Percentiles rank a stretch among this genome's conserved stretches.
These are phyloP conservation scores for Heterobasidion occidentale DNA, from an alignment of 1,284 basidiomycete species.

Conservation along the genomic window DNA sequence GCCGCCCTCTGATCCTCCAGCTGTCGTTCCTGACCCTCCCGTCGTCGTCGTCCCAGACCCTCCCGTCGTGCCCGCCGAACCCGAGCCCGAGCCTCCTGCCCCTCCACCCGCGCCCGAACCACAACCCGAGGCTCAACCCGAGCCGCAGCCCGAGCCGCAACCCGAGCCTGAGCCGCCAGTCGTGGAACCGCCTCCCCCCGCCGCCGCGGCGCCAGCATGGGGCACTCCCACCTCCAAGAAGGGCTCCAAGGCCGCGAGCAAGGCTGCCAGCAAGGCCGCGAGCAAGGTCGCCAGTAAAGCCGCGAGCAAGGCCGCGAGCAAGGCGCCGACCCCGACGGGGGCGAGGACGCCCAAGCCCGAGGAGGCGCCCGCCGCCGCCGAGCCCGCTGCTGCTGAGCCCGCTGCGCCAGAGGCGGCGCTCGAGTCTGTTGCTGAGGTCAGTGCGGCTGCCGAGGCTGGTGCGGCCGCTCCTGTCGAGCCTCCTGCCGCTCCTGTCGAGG, in stretches of 20 bases:
- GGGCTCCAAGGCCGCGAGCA: background rate
- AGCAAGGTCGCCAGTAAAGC: constrained; percentile 10
- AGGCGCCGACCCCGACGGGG: constrained; percentile 13
- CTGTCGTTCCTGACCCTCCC: background rate
- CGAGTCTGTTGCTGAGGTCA: background rate
- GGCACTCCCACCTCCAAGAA: background rate
- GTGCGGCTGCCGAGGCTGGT: background rate
- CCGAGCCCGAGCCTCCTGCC: background rate
- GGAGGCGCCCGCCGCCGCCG: constrained; percentile 1
- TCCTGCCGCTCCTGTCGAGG: background rate
- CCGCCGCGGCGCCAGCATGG: background rate
- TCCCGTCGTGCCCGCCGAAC: background rate
- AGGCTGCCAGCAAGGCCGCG: constrained; percentile 7
- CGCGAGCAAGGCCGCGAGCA: constrained; percentile 9
- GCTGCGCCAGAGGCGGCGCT: background rate
- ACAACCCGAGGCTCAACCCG: background rate
- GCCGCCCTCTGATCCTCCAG: background rate
- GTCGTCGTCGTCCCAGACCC: constrained; percentile 5
- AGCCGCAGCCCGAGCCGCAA: constrained; percentile 1
- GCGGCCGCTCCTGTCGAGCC: background rate
- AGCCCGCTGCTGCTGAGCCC: background rate
- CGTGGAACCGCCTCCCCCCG: constrained; percentile 1
- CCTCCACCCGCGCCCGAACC: constrained; percentile 4
- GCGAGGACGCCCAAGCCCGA: constrained; percentile 12
- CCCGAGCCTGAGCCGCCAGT: constrained; percentile 3